These are phyloP conservation scores for Rhodotorula graminis DNA, from an alignment of 768 basidiomycete species.

Conservation along the genomic window DNA sequence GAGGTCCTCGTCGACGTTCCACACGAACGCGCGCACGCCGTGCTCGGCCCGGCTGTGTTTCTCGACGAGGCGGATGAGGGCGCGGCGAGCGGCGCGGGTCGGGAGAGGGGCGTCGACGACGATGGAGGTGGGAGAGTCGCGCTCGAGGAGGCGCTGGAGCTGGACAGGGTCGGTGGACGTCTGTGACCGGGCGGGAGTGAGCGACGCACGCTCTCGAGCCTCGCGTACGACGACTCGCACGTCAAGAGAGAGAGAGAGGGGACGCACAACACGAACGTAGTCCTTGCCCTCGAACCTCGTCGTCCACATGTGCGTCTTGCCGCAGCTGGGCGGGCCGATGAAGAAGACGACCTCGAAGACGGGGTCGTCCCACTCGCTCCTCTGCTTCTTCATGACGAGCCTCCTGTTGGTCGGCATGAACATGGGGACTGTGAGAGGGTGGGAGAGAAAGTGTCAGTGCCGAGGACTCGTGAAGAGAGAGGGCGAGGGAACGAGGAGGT, in stretches of 20 bases:
- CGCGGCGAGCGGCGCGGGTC: conserved; percentile 60
- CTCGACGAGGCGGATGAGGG: conserved; percentile 58
- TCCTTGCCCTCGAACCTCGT: conserved; percentile 61
- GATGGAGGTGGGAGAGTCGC: conserved; percentile 50
- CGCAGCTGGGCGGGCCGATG: conserved; percentile 60
- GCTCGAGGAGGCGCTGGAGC: conserved; percentile 48
- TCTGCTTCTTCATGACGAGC: neutral
- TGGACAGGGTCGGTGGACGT: conserved; percentile 54
- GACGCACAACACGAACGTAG: conserved; percentile 77
- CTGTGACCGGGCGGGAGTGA: conserved; percentile 50
- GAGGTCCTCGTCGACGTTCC: conserved; percentile 66
- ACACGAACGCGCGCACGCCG: conserved; percentile 62
- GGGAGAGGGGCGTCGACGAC: conserved; percentile 89
- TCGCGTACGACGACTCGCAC: conserved; percentile 51
- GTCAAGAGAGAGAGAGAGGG: no score
- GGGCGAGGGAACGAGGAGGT: no score
- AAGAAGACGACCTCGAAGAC: conserved; percentile 44
- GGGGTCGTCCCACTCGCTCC: neutral
- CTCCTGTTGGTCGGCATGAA: conserved; percentile 1
- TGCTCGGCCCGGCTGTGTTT: neutral
- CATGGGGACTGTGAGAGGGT: neutral
- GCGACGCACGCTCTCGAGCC: conserved; percentile 50
- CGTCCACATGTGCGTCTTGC: conserved; percentile 76
- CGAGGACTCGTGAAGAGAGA: no score
- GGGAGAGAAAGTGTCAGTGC: neutral